These are phyloP conservation scores for Penicillium arizonense DNA, from an alignment of 495 filamentous ascomycete species.

Conservation along the genomic window DNA sequence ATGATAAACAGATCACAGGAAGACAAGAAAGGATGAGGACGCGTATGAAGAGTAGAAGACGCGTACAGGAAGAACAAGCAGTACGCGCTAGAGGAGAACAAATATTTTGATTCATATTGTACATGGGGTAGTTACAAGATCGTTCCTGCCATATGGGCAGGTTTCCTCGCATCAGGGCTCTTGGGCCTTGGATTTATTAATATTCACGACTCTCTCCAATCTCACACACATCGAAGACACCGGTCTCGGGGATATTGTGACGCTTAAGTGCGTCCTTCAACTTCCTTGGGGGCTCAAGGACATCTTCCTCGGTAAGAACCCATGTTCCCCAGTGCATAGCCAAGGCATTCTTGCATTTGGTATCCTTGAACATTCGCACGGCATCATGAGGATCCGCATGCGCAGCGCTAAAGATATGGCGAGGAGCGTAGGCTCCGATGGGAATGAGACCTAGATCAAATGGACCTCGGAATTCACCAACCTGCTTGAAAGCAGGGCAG, in stretches of 20 bases:
- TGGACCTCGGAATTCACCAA: conserved; percentile 77
- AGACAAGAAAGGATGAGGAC: too few relatives aligned
- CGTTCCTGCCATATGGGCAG: too few relatives aligned
- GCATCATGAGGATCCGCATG: conserved; percentile 88
- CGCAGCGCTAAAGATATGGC: conserved; percentile 71
- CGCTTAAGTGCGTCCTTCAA: conserved; percentile 72
- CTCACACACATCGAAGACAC: conserved; percentile 83
- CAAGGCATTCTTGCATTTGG: conserved; percentile 76
- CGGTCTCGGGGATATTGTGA: conserved; percentile 67
- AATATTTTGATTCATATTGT: background rate
- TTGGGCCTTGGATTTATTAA: conserved; percentile 19
- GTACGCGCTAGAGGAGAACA: too few relatives aligned
- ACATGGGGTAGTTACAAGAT: background rate
- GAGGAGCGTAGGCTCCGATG: conserved; percentile 87
- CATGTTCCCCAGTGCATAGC: conserved; percentile 96
- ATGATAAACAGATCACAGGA: too few relatives aligned
- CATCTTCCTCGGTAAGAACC: conserved; percentile 83
- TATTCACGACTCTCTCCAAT: conserved; percentile 87
- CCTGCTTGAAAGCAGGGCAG: conserved; percentile 85
- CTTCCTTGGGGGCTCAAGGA: conserved; percentile 77
- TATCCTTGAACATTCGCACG: conserved; percentile 89
- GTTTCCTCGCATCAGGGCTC: too few relatives aligned
- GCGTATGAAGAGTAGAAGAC: too few relatives aligned
- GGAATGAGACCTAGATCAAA: conserved; percentile 95
- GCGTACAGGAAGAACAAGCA: too few relatives aligned